Evolutionary conservation across 202 grass and related monocot species (phyloP).

Genomic region (Elaeis oleifera): DNA sequence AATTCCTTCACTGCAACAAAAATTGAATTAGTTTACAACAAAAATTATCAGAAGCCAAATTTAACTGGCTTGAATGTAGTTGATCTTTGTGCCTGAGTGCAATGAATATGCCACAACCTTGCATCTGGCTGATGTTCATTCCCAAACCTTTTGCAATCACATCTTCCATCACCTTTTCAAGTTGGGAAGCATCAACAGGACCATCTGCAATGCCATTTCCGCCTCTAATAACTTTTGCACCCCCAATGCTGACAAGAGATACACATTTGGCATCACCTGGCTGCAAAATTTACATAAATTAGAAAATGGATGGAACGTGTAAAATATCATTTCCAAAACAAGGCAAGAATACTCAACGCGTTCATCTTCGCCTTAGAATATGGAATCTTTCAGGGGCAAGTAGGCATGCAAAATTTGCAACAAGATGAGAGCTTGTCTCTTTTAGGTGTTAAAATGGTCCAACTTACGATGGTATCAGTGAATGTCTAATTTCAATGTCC

Average conservation of each 20-base stretch:
- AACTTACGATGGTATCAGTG: too few species aligned
- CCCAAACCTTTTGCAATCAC: constrained; percentile 51
- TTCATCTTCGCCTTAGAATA: too few species aligned
- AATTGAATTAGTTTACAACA: background rate
- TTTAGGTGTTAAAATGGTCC: too few species aligned
- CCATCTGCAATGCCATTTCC: constrained; percentile 83
- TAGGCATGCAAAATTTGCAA: too few species aligned
- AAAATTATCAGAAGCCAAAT: too few species aligned
- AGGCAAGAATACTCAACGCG: too few species aligned
- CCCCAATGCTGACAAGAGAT: constrained; percentile 86
- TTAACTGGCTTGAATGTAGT: too few species aligned
- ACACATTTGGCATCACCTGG: constrained; percentile 77
- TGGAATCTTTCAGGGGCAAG: too few species aligned
- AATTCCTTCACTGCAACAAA: constrained; percentile 60
- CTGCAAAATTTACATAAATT: constrained; percentile 34
- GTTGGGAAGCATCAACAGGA: constrained; percentile 39
- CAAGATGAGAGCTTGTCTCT: too few species aligned
- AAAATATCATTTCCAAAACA: too few species aligned
- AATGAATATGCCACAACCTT: constrained; percentile 34
- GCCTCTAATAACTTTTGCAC: constrained; percentile 70
- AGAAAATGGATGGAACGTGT: background rate
- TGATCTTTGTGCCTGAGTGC: too few species aligned
- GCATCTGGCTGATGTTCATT: constrained; percentile 63
- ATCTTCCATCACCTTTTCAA: constrained; percentile 55
- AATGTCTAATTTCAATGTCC: too few species aligned